Evolutionary conservation across 2,329 filamentous ascomycete species (phyloP), one percentile per base, ranked within the genome.

Genomic region (Coniochaeta pulveracea): DNA sequence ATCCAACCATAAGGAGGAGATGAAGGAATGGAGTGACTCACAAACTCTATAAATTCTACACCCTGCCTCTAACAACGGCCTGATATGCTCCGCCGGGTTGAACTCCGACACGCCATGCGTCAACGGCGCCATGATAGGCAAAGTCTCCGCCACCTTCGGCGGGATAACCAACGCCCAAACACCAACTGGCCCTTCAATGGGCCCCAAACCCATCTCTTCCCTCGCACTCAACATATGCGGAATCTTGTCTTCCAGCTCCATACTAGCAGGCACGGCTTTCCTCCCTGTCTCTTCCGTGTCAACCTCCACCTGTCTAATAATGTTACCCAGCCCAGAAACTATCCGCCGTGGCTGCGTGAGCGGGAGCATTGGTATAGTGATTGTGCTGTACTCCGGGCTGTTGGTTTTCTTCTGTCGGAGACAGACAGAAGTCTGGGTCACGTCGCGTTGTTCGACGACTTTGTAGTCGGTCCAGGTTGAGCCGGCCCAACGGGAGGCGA

Each of bases 111-210:
- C 14, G 2, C 10, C 23, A 17, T 19, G 22, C 18, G 18, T 11
- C 23, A 2, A 18, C 27, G 7, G 28, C 26, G 14, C 19, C 22
- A n/a, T n/a, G n/a, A n/a, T n/a, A n/a, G n/a, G n/a, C n/a, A n/a
- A n/a, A n/a, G n/a, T 30, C 25, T 8, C 17, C 34, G 7, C 14
- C 26, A 21, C 19, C 26, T 11, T 22, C 7, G 10, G 19, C 12
- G 79, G 75, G 1, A 75, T 63, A 5, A 85, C 62, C 27, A 85
- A 54, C n/a, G 80, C 82, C 83, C 83, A 88, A 2, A 85, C 76
- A 4, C 72, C 66, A 15, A 81, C 64, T 4, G 69, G 61, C 14
- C 64, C 46, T 12, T 44, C 35, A 16, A 24, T 26, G 4, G 43
- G 42, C 29, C 48, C 39, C 2, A 47, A 34, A 8, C 28, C 18